Evolutionary conservation across 306 rosid genomes (phyloP), one percentile per base, ranked within the genome.

Genomic region (Vachellia collinsii): DNA sequence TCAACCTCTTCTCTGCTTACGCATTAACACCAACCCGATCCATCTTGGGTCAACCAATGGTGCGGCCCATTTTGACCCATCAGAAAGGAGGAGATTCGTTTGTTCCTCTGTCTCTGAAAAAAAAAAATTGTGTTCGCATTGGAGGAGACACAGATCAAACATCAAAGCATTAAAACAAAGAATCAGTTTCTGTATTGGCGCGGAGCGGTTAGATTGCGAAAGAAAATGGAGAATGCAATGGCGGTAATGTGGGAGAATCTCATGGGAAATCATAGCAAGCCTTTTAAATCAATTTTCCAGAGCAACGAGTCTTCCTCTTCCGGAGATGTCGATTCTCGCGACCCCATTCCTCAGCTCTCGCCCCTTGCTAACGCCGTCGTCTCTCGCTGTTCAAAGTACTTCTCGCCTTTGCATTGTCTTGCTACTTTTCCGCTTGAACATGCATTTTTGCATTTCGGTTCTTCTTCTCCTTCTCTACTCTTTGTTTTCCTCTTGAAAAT

Each of bases 291-390:
- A 16, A 83, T 89, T 22, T 94, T 94, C 89, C 68, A 75, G 4
- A 86, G 92, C 14, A 88, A 79, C 79, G 76, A 80, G 8, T 53
- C 80, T 17, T 75, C 86, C 38, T n/a, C 67, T 3, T 12, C 44
- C 63, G 63, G 66, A 69, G 44, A 39, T 59, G 72, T 23, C 67
- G 23, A 58, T 87, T 87, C 92, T 37, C 87, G 89, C 51, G 85
- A 85, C 37, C 75, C 82, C 77, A 90, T 94, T 75, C 92, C 98
- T 84, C 92, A 87, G 46, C 94, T 94, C 65, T 94, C 98, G 75
- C 84, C 90, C 29, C 83, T 90, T 67, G 98, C 97, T 50, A 92
- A 92, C 83, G 84, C 94, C 80, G 97, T 94, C 78, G 92, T 94
- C 74, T 75, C 83, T 87, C 93, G 91, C 82, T 94, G 91, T 77